Conservation (phyloP, 139 green algal genomes). For the Tetraselmis striata region DNA sequence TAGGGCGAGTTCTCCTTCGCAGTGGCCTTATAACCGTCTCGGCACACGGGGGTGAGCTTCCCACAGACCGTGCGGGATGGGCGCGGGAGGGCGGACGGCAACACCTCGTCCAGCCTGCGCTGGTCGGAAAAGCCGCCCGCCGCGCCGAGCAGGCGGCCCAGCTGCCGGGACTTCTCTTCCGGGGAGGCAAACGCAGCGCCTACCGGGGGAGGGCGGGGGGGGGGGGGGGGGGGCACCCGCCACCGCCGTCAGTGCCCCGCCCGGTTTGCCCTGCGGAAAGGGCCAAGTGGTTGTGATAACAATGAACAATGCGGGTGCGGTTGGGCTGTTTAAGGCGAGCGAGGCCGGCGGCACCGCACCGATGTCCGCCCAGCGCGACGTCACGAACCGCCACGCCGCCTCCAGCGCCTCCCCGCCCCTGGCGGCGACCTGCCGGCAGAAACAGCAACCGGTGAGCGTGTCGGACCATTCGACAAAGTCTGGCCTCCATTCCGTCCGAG, state of each 20-base stretch:
- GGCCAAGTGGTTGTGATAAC: neutral
- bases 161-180: neutral
- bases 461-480: too few species aligned
- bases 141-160: neutral
- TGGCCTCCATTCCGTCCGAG: too few species aligned
- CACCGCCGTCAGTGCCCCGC: neutral
- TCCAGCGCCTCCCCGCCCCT: neutral
- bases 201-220: neutral
- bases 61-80: too few species aligned
- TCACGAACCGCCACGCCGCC: neutral
- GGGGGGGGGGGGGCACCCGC: too few species aligned
- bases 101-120: neutral
- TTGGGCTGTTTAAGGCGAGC: neutral
- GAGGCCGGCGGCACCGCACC: neutral
- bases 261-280: neutral
- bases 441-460: neutral
- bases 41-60: too few species aligned
- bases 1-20: too few species aligned
- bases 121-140: neutral
- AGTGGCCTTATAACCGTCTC: too few species aligned
- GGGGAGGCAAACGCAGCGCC: neutral
- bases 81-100: too few species aligned
- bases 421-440: neutral
- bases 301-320: neutral
- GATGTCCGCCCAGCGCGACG: neutral